Evolutionary conservation across 2,329 filamentous ascomycete species (phyloP).

Genomic region (Corynespora cassiicola): DNA sequence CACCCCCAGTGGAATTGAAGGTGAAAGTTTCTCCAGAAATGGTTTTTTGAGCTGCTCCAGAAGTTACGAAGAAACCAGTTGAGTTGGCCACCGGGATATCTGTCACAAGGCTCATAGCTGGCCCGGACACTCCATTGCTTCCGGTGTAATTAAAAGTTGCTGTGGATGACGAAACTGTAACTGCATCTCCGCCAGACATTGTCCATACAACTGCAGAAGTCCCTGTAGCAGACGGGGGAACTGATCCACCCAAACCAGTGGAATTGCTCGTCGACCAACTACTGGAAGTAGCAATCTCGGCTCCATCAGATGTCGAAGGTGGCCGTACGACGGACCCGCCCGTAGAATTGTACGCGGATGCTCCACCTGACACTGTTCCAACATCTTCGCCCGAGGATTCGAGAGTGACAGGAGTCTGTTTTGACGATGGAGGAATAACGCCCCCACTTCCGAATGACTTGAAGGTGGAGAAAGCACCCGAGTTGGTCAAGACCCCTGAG

Average conservation of each 20-base stretch:
- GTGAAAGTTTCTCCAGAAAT: conserved; percentile 15
- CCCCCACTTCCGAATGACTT: no score
- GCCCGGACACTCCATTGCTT: conserved; percentile 10
- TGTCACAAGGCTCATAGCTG: conserved; percentile 3
- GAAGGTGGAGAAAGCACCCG: no score
- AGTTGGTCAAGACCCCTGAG: no score
- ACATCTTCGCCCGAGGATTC: no score
- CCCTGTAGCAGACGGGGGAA: not conserved
- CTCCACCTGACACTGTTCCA: no score
- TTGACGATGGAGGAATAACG: no score
- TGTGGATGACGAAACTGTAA: conserved; percentile 10
- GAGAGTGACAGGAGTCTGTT: no score
- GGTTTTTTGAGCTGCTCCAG: conserved; percentile 6
- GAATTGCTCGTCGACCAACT: no score
- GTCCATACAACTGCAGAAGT: no score
- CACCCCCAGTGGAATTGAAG: conserved; percentile 18
- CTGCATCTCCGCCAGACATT: conserved; percentile 11
- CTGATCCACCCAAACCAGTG: conserved; percentile 3
- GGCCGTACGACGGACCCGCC: no score
- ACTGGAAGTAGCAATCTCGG: no score
- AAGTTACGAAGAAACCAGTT: conserved; percentile 3
- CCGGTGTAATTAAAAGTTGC: conserved; percentile 17
- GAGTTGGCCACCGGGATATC: conserved; percentile 2
- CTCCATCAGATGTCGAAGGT: no score
- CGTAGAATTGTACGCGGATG: conserved; percentile 16